Evolutionary conservation across 495 filamentous ascomycete genomes (phyloP).

Genomic region (Penicillium atrosanguineum): DNA sequence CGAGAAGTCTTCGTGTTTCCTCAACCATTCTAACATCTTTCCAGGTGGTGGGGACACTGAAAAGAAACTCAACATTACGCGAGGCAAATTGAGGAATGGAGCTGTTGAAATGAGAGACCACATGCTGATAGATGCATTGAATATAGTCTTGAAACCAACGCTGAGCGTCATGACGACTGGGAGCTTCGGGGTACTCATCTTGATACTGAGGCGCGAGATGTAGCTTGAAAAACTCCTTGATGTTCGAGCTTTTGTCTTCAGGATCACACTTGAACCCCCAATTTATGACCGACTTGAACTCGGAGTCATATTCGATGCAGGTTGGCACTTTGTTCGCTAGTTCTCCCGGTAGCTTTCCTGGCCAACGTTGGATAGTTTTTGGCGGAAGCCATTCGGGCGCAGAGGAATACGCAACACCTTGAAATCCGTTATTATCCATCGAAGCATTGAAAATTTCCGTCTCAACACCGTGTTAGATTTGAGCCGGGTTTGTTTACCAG

Average conservation of each 20-base stretch:
- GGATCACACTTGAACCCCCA: constrained; percentile 60
- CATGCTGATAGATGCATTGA: constrained; percentile 51
- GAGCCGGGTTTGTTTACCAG: constrained; percentile 37
- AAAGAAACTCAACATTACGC: constrained; percentile 59
- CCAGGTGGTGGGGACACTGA: constrained; percentile 70
- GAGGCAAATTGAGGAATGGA: constrained; percentile 45
- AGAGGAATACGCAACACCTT: constrained; percentile 56
- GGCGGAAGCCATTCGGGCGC: constrained; percentile 44
- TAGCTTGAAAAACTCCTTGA: constrained; percentile 61
- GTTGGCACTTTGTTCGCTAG: constrained; percentile 62
- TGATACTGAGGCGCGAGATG: constrained; percentile 50
- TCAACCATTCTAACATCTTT: constrained; percentile 55
- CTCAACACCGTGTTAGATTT: no score
- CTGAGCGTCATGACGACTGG: constrained; percentile 47
- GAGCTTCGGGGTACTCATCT: constrained; percentile 27
- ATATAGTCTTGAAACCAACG: constrained; percentile 56
- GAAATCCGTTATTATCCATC: no score
- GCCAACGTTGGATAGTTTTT: constrained; percentile 60
- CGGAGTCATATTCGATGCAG: constrained; percentile 47
- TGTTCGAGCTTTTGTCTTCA: constrained; percentile 35
- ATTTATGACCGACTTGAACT: constrained; percentile 35
- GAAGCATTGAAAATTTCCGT: no score
- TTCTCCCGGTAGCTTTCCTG: constrained; percentile 49
- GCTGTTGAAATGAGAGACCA: constrained; percentile 46
- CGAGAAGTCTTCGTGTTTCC: constrained; percentile 50